Evolutionary conservation across 2,329 filamentous ascomycete species (phyloP).

Genomic region (Penicillium sp.): DNA sequence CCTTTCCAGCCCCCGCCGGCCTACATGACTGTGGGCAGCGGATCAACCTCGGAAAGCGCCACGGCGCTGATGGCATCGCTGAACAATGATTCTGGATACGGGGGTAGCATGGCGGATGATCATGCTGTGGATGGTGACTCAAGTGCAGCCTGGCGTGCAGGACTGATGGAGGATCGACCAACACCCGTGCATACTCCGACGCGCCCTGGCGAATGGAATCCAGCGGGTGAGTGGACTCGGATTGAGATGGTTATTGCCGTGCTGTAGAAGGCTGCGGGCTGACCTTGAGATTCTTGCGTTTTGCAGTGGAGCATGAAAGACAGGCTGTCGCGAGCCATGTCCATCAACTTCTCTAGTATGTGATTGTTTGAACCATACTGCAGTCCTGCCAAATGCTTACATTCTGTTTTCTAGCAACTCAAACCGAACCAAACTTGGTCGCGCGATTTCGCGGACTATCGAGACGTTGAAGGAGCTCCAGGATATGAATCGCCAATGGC

Average conservation of each 20-base stretch:
- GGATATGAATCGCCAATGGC: constrained; percentile 87
- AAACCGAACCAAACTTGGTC: constrained; percentile 80
- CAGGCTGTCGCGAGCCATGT: constrained; percentile 75
- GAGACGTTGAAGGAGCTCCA: constrained; percentile 80
- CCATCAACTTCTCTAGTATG: constrained; percentile 80
- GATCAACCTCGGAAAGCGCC: constrained; percentile 76
- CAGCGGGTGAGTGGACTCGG: constrained; percentile 35
- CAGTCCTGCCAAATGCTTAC: constrained; percentile 14
- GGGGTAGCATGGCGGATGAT: constrained; percentile 70
- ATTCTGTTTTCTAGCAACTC: constrained; percentile 60
- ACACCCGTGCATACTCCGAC: constrained; percentile 56
- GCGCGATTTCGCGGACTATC: constrained; percentile 81
- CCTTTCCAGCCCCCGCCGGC: constrained; percentile 50
- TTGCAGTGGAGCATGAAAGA: constrained; percentile 59
- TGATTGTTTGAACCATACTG: constrained; percentile 1
- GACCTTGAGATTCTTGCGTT: background rate
- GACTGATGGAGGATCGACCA: constrained; percentile 56
- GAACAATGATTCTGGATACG: constrained; percentile 88
- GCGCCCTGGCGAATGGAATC: constrained; percentile 48
- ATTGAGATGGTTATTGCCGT: background rate
- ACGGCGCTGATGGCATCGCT: constrained; percentile 75
- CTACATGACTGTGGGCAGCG: constrained; percentile 86
- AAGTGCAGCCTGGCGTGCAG: constrained; percentile 53
- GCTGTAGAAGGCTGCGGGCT: too few species aligned
- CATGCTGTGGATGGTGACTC: constrained; percentile 47